Evolutionary conservation across 148 eudicot species (phyloP), one percentile per base, ranked within the genome.

Genomic region (Diospyros lotus): DNA sequence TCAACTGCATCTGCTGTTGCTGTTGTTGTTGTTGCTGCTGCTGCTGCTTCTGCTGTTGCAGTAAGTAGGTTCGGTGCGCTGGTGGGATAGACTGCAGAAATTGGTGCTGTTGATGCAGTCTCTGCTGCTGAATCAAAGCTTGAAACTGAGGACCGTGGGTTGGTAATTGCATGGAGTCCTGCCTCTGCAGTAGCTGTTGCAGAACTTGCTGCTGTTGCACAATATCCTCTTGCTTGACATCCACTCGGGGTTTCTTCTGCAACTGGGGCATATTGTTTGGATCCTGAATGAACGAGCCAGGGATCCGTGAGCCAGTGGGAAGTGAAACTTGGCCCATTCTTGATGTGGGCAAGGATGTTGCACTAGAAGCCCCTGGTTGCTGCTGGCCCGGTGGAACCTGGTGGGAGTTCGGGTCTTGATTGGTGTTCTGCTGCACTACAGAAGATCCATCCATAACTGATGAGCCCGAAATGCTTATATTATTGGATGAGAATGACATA

Each of bases 401-500:
- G 60, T 85, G 89, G 66, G 85, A 84, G 76, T 39, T 77, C 44
- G 81, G 84, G 66, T 93, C 94, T 52, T 86, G 94, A 75, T 82
- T 91, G 69, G 91, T 80, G 78, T 82, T 87, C 76, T 82, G 90
- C 73, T 90, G 97, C 69, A 79, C 75, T 5, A 78, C 73, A 28
- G 89, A 84, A 13, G 98, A 81, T 6, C 93, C 95, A 61, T 94
- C 97, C 79, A 90, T 83, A 48, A 85, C 82, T 1, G 97, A 85
- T 40, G 98, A 94, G n/a, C 92, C 96, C 51, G 97, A 94, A 65
- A 88, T 80, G 73, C 97, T 92, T 50, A 90, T 79, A 77, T 92
- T 95, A 82, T 92, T 95, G 50, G 98, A 95, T 9, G 96, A 75
- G 78, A 95, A 92, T 9, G 98, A 95, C 89, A 95, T 69, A 58